Percentiles rank a stretch among this genome's conserved stretches.
These are phyloP conservation scores for Thraustochytrium aureum DNA, from an alignment of 352 stramenopile genomes.

Conservation along the genomic window DNA sequence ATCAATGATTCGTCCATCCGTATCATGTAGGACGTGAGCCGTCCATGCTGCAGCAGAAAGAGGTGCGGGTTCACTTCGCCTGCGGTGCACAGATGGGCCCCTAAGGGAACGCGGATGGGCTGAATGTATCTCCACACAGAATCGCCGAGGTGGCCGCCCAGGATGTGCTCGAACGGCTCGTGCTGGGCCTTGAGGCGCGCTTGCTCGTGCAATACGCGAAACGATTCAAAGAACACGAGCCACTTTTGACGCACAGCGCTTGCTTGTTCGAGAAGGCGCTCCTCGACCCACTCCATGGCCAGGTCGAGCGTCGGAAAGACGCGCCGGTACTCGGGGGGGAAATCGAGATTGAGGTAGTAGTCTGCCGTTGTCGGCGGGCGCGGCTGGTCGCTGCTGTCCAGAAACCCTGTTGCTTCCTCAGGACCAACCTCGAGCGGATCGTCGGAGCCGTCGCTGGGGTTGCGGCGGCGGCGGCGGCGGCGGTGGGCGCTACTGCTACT, in stretches of 20 bases:
- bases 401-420: too few species aligned
- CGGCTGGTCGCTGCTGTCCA: background rate
- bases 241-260: conserved; percentile 21
- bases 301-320: conserved; percentile 49
- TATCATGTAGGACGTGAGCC: conserved; percentile 45
- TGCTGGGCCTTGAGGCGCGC: conserved; percentile 51
- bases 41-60: conserved; percentile 43
- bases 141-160: conserved; percentile 50
- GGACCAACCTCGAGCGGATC: too few species aligned
- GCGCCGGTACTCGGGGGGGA: conserved; percentile 9
- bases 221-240: conserved; percentile 42
- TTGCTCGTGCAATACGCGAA: conserved; percentile 36
- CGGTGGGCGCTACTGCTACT: too few species aligned
- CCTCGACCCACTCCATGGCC: conserved; percentile 53
- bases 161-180: conserved; percentile 52
- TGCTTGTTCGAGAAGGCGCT: conserved; percentile 40
- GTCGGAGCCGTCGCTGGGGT: too few species aligned
- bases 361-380: conserved; percentile 11
- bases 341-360: conserved; percentile 23
- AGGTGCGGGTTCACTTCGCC: conserved; percentile 50
- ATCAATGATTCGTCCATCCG: conserved; percentile 42
- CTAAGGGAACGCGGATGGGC: conserved; percentile 19
- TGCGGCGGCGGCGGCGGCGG: too few species aligned
- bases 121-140: conserved; percentile 46
- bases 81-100: conserved; percentile 28